phyloP scores from a whole-genome alignment of 257 asterid species.

The Agastache rugosa region DNA sequence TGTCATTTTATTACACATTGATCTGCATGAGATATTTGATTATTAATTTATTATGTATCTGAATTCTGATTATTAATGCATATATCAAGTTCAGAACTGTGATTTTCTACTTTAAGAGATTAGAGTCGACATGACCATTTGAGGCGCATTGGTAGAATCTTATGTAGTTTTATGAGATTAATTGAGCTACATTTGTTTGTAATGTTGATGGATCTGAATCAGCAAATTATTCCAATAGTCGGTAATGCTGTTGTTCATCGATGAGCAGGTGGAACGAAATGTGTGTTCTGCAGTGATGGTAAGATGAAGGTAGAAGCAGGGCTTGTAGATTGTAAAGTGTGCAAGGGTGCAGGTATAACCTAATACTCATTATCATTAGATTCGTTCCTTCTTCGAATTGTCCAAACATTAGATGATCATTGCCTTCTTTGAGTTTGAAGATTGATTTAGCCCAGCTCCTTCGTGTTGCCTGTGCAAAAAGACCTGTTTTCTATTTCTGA shows the following conservation, averaged over 20 bases:
- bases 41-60: background rate
- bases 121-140: background rate
- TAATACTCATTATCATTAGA: background rate
- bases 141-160: background rate
- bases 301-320: conserved; percentile 87
- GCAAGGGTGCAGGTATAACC: conserved; percentile 90
- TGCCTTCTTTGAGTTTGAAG: background rate
- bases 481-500: background rate
- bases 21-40: too few species aligned
- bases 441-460: conserved; percentile 6
- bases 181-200: conserved; percentile 2
- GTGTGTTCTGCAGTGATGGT: conserved; percentile 88
- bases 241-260: conserved; percentile 7
- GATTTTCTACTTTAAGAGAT: background rate
- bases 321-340: conserved; percentile 82
- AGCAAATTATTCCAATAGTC: background rate
- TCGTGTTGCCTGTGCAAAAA: background rate
- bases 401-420: background rate
- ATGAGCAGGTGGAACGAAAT: conserved; percentile 87
- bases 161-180: background rate
- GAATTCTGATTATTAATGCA: background rate
- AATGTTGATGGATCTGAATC: background rate
- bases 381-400: background rate
- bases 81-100: background rate
- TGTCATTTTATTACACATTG: too few species aligned